Base-by-base conservation (phyloP, 1,139 yeast species). In the Tardiomyces depauwii region DNA sequence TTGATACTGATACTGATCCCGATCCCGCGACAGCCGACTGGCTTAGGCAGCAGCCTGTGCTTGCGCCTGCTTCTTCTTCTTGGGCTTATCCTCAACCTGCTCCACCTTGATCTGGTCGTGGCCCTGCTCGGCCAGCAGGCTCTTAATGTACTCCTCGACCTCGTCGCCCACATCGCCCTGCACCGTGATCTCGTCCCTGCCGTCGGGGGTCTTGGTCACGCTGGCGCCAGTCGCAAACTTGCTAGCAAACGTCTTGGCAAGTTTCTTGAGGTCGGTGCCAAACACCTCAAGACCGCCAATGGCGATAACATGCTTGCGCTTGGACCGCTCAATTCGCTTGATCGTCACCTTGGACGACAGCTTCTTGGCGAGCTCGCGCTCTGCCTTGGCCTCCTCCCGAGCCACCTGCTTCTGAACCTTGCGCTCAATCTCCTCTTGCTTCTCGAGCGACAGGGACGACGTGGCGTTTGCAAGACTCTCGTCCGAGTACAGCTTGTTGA, bases 121-220 rank as follows among this genome's bases (percentile, higher is more conserved):
- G 0, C 95, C 95, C 67, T 86, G 83, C 55, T 87, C 94, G 56
- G 80, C 80, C 57, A 89, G 72, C 53, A 88, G 67, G 45, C 76
- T 77, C 47, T 74, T 78, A 50, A 89, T 77, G 58, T 83, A 85
- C 14, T 71, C 83, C 60, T 83, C 93, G 21, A 91, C 94, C 59
- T 84, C 95, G 55, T 88, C 96, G 52, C 89, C 83, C 42, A 89
- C 93, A 64, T 91, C 98, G 56, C 98, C 98, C 68, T 89, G 97
- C 49, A 89, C 83, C 51, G 87, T 77, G 48, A 89, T 79, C 60
- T 89, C 97, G 53, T 89, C 96, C 61, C 83, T 84, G 66, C 89
- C 89, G 55, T 89, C 97, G 11, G 82, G 91, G 52, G 82, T 83
- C 67, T 89, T 89, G 9, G 89, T 81, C n/a, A 89, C 96, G 41